phyloP scores from a whole-genome alignment of 2,329 filamentous ascomycete genomes.

The Leptographium procerum region DNA sequence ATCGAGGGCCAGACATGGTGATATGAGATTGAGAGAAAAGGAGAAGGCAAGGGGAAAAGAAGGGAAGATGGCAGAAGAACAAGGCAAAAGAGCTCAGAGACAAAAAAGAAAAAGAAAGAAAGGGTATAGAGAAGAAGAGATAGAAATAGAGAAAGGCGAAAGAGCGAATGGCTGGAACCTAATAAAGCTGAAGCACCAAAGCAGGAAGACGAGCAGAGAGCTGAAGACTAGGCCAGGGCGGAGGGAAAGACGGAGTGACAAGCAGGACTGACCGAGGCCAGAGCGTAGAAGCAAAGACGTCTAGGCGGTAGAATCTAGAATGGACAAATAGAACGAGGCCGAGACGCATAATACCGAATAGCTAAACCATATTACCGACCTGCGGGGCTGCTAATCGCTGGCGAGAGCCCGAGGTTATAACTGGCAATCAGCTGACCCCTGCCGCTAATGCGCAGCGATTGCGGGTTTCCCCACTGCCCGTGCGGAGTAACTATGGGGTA shows the following conservation, averaged over 20 bases:
- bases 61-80: neutral
- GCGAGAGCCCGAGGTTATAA: neutral
- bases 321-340: neutral
- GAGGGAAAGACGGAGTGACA: neutral
- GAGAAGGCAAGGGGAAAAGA: neutral
- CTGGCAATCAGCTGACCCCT: neutral
- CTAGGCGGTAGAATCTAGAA: neutral
- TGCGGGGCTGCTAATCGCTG: neutral
- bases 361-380: neutral
- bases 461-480: neutral
- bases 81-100: neutral
- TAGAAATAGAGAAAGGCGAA: neutral
- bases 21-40: neutral
- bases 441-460: neutral
- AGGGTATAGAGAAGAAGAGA: neutral
- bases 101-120: neutral
- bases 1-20: conserved; percentile 51
- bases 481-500: neutral
- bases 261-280: neutral
- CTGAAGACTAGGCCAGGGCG: too few species aligned
- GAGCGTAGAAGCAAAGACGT: neutral
- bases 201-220: neutral
- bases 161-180: neutral
- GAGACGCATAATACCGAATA: neutral
- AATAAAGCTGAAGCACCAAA: neutral